These are phyloP conservation scores for Sergeia podlipaevii DNA, from an alignment of 208 protist genomes.

Conservation along the genomic window DNA sequence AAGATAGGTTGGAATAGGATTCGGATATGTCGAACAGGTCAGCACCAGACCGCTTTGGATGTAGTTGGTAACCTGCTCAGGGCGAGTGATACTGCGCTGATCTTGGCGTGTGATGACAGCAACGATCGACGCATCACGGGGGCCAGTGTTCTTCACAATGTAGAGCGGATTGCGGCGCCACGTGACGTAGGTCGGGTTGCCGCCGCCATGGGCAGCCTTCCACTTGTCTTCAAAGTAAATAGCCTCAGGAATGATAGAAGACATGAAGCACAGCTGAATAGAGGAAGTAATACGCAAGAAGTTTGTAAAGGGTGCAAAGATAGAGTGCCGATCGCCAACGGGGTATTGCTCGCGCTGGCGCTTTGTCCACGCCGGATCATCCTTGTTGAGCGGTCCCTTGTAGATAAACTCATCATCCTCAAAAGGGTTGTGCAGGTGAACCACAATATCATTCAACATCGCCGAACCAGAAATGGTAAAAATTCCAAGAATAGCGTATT, in stretches of 20 bases:
- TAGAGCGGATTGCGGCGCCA: conserved; percentile 81
- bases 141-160: conserved; percentile 47
- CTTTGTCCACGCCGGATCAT: conserved; percentile 43
- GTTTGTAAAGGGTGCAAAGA: conserved; percentile 50
- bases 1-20: conserved; percentile 44
- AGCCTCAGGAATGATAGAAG: conserved; percentile 23
- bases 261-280: conserved; percentile 62
- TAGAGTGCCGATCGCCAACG: conserved; percentile 42
- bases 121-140: conserved; percentile 24
- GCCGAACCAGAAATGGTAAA: conserved; percentile 46
- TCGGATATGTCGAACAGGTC: conserved; percentile 18
- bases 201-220: conserved; percentile 40
- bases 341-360: conserved; percentile 34
- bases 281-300: conserved; percentile 45
- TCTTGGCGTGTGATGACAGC: conserved; percentile 56
- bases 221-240: conserved; percentile 40
- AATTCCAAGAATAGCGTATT: conserved; percentile 62
- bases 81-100: conserved; percentile 40
- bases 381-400: conserved; percentile 45
- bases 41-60: conserved; percentile 66
- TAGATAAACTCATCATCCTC: conserved; percentile 55
- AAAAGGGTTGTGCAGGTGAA: conserved; percentile 71
- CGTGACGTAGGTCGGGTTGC: conserved; percentile 61
- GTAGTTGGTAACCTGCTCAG: conserved; percentile 37
- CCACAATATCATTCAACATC: conserved; percentile 40